Conservation (phyloP, 2,329 filamentous ascomycete genomes). For the Diaporthe citri region DNA sequence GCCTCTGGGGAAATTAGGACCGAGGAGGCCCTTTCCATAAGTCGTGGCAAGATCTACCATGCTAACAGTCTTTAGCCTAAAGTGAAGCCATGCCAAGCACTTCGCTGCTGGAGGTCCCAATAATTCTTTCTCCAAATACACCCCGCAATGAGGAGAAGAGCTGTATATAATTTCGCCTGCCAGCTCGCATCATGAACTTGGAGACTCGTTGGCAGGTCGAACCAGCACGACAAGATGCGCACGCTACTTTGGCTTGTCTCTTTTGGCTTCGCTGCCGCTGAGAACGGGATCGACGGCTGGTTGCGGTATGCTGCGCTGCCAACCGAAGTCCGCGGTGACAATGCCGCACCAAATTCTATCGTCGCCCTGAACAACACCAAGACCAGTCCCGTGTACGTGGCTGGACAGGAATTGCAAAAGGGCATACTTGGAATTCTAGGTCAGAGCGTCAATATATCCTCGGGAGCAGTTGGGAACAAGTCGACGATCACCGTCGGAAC, state of each 20-base stretch:
- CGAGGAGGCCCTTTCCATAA: background rate
- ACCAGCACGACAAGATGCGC: background rate
- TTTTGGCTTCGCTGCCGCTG: constrained; percentile 56
- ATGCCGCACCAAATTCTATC: constrained; percentile 61
- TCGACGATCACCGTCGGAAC: constrained; percentile 64
- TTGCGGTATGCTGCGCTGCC: constrained; percentile 71
- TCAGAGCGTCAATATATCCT: constrained; percentile 54
- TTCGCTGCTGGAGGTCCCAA: background rate
- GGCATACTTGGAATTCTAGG: constrained; percentile 70
- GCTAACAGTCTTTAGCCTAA: constrained; percentile 23
- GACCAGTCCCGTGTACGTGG: constrained; percentile 69
- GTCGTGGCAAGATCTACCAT: background rate
- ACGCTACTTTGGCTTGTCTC: constrained; percentile 1
- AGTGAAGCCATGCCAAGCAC: background rate
- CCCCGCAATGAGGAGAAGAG: background rate
- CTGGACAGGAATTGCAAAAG: constrained; percentile 68
- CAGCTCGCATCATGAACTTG: background rate
- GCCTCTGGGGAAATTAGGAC: background rate
- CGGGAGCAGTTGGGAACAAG: constrained; percentile 32
- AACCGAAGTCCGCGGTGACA: constrained; percentile 48
- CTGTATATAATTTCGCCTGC: background rate
- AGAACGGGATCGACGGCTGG: constrained; percentile 74
- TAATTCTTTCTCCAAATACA: background rate
- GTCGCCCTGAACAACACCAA: constrained; percentile 66
- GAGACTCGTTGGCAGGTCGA: background rate